Conservation (phyloP, 2,329 filamentous ascomycete genomes). For the Lomentospora prolificans region DNA sequence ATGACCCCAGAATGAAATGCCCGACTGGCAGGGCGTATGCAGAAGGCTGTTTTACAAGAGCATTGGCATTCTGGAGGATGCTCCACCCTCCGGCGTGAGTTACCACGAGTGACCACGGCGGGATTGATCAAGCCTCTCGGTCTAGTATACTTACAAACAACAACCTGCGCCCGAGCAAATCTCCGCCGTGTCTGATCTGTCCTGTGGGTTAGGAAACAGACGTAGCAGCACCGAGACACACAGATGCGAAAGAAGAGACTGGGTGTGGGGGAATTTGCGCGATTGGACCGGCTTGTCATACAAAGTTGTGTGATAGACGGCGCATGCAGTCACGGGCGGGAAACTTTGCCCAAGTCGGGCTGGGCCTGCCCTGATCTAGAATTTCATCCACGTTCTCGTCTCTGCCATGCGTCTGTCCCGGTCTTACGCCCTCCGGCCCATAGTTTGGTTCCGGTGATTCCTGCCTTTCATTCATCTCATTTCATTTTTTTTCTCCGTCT, state of each 20-base stretch:
- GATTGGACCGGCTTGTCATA: slow-evolving; percentile 2
- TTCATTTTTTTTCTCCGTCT: not conserved
- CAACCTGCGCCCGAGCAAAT: not conserved
- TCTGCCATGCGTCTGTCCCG: not conserved
- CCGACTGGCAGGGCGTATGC: not conserved
- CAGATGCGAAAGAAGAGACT: not conserved
- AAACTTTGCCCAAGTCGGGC: not conserved
- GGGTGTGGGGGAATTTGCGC: not conserved
- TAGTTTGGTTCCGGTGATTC: not conserved
- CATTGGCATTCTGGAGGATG: slow-evolving; percentile 1
- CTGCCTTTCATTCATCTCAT: not conserved
- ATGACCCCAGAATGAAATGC: not conserved
- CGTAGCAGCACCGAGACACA: not conserved
- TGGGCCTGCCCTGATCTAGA: not conserved
- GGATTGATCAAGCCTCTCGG: no score
- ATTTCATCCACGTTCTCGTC: not conserved
- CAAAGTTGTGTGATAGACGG: slow-evolving; percentile 7
- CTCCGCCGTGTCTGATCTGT: not conserved
- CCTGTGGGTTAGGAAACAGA: not conserved
- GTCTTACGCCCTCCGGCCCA: not conserved
- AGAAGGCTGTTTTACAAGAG: not conserved
- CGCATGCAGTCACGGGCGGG: slow-evolving; percentile 3
- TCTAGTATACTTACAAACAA: no score
- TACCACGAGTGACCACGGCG: no score
- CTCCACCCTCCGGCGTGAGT: not conserved